A percentile compares a stretch with the other conserved stretches of the same genome.
Conservation (phyloP, 1,139 yeast species). For the Suhomyces wounanorum region DNA sequence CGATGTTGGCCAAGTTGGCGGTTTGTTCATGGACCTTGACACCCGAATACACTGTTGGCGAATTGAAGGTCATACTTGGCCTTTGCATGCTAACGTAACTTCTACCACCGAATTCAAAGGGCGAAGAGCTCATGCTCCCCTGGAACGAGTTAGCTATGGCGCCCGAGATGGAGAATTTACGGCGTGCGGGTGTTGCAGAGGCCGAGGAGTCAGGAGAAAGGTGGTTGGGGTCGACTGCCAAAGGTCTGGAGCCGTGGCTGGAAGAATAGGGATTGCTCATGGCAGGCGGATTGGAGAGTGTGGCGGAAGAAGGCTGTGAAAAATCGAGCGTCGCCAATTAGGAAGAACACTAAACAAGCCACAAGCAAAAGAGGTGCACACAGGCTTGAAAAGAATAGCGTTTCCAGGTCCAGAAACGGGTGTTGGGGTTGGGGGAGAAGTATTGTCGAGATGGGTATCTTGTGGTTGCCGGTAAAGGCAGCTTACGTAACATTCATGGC, state of each 20-base stretch:
- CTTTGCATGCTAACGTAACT: conserved; percentile 41
- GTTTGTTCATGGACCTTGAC: conserved; percentile 62
- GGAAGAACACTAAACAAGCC: not conserved
- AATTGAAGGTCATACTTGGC: conserved; percentile 22
- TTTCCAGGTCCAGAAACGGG: not conserved
- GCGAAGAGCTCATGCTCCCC: conserved; percentile 25
- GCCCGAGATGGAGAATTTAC: conserved; percentile 30
- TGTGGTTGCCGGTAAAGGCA: not conserved
- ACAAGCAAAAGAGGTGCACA: not conserved
- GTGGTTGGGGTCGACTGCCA: not conserved
- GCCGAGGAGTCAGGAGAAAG: not conserved
- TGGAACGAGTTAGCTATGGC: conserved; percentile 27
- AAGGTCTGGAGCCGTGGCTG: conserved; percentile 1
- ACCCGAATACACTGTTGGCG: conserved; percentile 50
- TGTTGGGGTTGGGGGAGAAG: not conserved
- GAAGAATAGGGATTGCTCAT: not conserved
- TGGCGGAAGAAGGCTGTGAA: conserved; percentile 1
- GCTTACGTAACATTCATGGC: conserved; percentile 1
- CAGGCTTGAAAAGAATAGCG: not conserved
- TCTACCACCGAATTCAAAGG: conserved; percentile 48
- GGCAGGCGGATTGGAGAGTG: not conserved
- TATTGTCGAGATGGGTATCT: not conserved
- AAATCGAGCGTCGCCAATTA: not conserved
- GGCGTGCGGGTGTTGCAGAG: conserved; percentile 4
- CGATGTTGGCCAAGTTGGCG: conserved; percentile 61